These are phyloP conservation scores for Mesostigma viride DNA, from an alignment of 139 green algal species.

Conservation along the genomic window DNA sequence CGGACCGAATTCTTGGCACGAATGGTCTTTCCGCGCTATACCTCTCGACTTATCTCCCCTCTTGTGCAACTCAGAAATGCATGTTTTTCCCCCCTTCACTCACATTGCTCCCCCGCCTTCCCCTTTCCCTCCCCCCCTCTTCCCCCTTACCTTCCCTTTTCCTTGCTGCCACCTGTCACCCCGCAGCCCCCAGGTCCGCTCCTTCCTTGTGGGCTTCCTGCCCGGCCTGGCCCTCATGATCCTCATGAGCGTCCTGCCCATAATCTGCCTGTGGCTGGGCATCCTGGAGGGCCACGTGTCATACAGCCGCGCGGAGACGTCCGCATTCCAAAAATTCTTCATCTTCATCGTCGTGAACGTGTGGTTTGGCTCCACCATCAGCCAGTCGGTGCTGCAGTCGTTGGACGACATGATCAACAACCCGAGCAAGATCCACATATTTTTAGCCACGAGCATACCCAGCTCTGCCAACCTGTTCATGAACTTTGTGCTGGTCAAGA, in stretches of 20 bases:
- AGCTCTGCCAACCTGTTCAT: background rate
- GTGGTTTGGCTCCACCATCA: constrained; percentile 23
- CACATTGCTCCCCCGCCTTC: no score
- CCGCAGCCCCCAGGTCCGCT: constrained; percentile 3
- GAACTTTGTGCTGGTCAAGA: background rate
- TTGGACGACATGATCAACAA: constrained; percentile 15
- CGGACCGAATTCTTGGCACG: no score
- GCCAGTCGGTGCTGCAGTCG: constrained; percentile 10
- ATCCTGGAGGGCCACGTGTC: constrained; percentile 20
- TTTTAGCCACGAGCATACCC: no score
- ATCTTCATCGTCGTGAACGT: constrained; percentile 28
- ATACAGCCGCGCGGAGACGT: constrained; percentile 2
- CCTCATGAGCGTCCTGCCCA: constrained; percentile 23
- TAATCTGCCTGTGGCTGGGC: constrained; percentile 14
- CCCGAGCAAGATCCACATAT: constrained; percentile 9
- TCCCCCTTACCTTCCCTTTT: no score
- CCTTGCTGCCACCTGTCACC: no score
- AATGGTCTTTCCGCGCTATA: no score
- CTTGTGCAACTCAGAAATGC: no score
- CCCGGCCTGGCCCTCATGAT: constrained; percentile 24
- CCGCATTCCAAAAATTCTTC: constrained; percentile 21
- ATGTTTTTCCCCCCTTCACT: no score
- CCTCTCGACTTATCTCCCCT: no score
- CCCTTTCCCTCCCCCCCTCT: no score
- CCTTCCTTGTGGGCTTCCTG: constrained; percentile 24